A percentile compares a stretch with the other conserved stretches of the same genome.
Conservation (phyloP, 164 flowering plant genomes). For the Vitis labrusca region DNA sequence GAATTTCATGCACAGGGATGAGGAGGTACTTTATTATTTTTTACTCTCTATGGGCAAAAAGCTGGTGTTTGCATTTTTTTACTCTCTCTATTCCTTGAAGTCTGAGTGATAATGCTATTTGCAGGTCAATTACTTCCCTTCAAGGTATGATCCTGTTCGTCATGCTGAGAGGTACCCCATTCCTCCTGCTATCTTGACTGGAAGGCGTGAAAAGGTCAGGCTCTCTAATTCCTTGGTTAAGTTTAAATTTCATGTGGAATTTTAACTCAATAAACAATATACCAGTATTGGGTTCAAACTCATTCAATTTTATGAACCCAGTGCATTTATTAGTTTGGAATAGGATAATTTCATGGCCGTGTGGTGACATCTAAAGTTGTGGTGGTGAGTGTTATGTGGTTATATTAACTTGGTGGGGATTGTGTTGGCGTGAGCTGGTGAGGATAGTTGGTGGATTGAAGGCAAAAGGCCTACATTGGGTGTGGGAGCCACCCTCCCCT, state of each 20-base stretch:
- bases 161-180: slow-evolving; percentile 87
- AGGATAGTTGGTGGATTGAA: no score
- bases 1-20: slow-evolving; percentile 99
- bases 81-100: neutral
- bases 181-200: slow-evolving; percentile 49
- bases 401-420: no score
- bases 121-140: slow-evolving; percentile 96
- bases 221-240: neutral
- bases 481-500: no score
- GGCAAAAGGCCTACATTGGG: no score
- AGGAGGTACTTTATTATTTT: slow-evolving; percentile 61
- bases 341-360: neutral
- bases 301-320: neutral
- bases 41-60: neutral
- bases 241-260: neutral
- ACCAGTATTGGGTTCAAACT: neutral
- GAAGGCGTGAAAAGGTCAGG: slow-evolving; percentile 80
- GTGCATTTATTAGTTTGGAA: neutral
- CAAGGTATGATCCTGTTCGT: slow-evolving; percentile 82
- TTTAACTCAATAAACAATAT: neutral
- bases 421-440: no score
- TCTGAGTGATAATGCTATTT: neutral
- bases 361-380: neutral
- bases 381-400: no score
- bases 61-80: neutral